Evolutionary conservation across 2,329 filamentous ascomycete species (phyloP).

Genomic region (Mycosphaerella sp.): DNA sequence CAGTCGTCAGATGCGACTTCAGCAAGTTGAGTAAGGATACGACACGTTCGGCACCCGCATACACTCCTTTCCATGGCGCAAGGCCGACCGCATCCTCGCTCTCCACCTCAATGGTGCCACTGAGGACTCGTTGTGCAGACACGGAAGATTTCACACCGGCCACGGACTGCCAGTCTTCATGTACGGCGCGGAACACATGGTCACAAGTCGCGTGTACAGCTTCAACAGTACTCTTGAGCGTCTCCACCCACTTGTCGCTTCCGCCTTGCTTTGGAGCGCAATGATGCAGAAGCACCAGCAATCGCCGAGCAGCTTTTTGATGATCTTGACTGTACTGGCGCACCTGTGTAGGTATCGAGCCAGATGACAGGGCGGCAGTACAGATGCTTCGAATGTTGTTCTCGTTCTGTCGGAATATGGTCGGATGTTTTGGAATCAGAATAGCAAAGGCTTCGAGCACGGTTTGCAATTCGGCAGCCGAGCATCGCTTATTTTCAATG

Average conservation of each 20-base stretch:
- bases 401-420: constrained; percentile 71
- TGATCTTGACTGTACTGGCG: constrained; percentile 21
- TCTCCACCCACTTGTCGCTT: constrained; percentile 70
- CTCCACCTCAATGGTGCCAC: constrained; percentile 20
- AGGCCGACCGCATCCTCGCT: constrained; percentile 42
- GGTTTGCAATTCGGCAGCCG: constrained; percentile 47
- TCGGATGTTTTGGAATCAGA: constrained; percentile 72
- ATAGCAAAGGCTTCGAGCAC: constrained; percentile 65
- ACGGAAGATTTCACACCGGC: constrained; percentile 36
- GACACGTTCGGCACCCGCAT: constrained; percentile 64
- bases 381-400: constrained; percentile 50
- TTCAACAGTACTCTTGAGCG: constrained; percentile 55
- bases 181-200: constrained; percentile 67
- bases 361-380: constrained; percentile 26
- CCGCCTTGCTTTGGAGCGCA: constrained; percentile 74
- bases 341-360: background rate
- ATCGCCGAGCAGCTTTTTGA: constrained; percentile 50
- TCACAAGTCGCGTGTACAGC: constrained; percentile 66
- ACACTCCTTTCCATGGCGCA: constrained; percentile 67
- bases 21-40: constrained; percentile 60
- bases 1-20: constrained; percentile 54
- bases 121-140: constrained; percentile 12
- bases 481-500: constrained; percentile 36
- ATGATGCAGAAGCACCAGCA: constrained; percentile 67
- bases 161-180: constrained; percentile 74